Evolutionary conservation across 1,284 basidiomycete genomes (phyloP), one percentile per base, ranked within the genome.

Genomic region (Fomitopsis schrenkii): DNA sequence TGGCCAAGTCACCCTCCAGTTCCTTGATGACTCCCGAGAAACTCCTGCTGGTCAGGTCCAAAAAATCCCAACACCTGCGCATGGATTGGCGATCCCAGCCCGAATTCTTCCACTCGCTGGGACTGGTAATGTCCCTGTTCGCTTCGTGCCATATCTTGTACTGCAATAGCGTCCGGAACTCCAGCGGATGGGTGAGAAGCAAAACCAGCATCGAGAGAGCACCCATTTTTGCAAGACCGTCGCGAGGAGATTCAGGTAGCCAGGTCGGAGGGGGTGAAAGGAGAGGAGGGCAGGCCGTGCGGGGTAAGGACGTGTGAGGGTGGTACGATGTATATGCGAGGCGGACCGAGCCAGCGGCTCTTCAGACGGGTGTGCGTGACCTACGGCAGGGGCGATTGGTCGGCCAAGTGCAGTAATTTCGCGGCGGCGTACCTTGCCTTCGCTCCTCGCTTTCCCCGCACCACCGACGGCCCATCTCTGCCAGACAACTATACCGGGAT

Each of bases 21-120:
- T 98, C 94, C 78, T 97, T 98, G 73, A 98, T 96, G 67, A 99
- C 97, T 8, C 93, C 88, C 3, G 95, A 83, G 69, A 98, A 99
- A 76, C 90, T 94, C 63, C 96, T 80, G 67, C 93, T 95, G 10
- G 96, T 97, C 75, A 82, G 66, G 80, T 98, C 95, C 59, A 99
- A 80, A 70, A 97, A 90, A 5, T 85, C 78, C 97, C 96, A 99
- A 73, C 95, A 98, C 55, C 86, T 81, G 59, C 87, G 83, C 97
- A 99, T 99, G 1, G 85, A 79, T 60, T 82, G 73, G 62, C 94
- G 81, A 76, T 97, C 88, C 86, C 91, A 97, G 35, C 91, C 90
- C 0, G 92, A 91, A 17, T 87, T 86, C 1, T 81, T 77, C 67
- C 90, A 84, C 66, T 95, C 91, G 62, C 81, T 76, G 60, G 84